Evolutionary conservation across 2,329 filamentous ascomycete species (phyloP).

Genomic region (Davidsoniella virescens): DNA sequence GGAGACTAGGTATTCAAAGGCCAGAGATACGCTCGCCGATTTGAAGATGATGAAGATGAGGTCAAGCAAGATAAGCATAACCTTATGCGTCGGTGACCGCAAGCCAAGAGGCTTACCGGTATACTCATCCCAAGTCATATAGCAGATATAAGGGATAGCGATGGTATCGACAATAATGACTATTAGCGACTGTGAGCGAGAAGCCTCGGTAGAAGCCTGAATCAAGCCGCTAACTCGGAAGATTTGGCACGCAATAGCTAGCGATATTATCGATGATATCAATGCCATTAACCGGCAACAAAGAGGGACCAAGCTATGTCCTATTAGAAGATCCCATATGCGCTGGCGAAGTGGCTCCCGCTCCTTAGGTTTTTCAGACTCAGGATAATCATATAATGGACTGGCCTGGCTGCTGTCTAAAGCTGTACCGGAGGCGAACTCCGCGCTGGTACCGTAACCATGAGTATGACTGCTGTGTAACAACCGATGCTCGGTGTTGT

Average conservation of each 20-base stretch:
- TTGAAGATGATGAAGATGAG: conserved; percentile 96
- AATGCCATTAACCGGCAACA: conserved; percentile 70
- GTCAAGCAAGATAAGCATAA: conserved; percentile 78
- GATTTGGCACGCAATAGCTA: conserved; percentile 64
- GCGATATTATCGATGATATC: conserved; percentile 63
- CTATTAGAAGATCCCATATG: conserved; percentile 52
- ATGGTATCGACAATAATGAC: conserved; percentile 79
- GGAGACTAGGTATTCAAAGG: conserved; percentile 67
- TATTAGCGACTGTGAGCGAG: conserved; percentile 67
- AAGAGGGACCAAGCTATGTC: conserved; percentile 72
- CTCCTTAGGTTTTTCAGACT: conserved; percentile 17
- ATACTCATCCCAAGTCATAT: conserved; percentile 95
- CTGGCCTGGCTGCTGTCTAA: conserved; percentile 15
- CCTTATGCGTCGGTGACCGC: conserved; percentile 68
- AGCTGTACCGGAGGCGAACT: conserved; percentile 9
- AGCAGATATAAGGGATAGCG: conserved; percentile 76
- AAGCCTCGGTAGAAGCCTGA: conserved; percentile 23
- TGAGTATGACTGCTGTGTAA: not conserved
- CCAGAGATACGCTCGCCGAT: conserved; percentile 77
- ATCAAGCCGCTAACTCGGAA: conserved; percentile 35
- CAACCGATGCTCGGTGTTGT: conserved; percentile 15
- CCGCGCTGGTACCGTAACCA: conserved; percentile 14
- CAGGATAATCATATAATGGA: conserved; percentile 5
- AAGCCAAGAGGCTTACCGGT: conserved; percentile 83
- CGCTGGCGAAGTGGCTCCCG: conserved; percentile 31